Evolutionary conservation across 1,139 yeast genomes (phyloP).

Genomic region (Waltiozyma sp.): DNA sequence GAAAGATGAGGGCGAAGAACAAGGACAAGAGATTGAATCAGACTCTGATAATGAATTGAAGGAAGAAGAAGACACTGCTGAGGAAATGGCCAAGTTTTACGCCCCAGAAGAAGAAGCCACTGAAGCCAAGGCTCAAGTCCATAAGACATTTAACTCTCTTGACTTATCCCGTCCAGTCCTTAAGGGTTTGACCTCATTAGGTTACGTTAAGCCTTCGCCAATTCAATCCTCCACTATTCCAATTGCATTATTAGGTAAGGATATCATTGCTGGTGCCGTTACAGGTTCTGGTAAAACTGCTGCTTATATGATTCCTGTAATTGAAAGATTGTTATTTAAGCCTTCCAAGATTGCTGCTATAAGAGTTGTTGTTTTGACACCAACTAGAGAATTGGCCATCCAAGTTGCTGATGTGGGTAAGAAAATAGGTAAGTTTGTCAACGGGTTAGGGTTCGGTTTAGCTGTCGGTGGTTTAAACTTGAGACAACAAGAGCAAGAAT

Average conservation of each 20-base stretch:
- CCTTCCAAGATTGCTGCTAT: conserved; percentile 82
- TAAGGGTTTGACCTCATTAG: conserved; percentile 69
- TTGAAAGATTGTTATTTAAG: conserved; percentile 82
- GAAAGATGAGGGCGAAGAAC: conserved; percentile 19
- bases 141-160: conserved; percentile 61
- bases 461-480: conserved; percentile 97
- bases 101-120: conserved; percentile 45
- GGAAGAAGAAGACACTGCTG: conserved; percentile 54
- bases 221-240: conserved; percentile 93
- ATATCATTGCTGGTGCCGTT: conserved; percentile 97
- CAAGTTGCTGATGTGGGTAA: conserved; percentile 93
- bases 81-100: conserved; percentile 58
- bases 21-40: conserved; percentile 16
- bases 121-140: conserved; percentile 33
- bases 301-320: conserved; percentile 90
- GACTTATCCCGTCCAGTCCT: conserved; percentile 84
- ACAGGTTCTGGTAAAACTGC: conserved; percentile 99
- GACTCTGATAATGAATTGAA: conserved; percentile 23
- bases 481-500: conserved; percentile 89
- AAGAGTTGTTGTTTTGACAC: conserved; percentile 80
- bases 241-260: conserved; percentile 83
- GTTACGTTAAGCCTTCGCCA: conserved; percentile 81
- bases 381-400: conserved; percentile 96
- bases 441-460: conserved; percentile 70
- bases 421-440: conserved; percentile 67